Evolutionary conservation across 1,139 yeast genomes (phyloP).

Genomic region (Lodderomyces pseudojiufengensis): DNA sequence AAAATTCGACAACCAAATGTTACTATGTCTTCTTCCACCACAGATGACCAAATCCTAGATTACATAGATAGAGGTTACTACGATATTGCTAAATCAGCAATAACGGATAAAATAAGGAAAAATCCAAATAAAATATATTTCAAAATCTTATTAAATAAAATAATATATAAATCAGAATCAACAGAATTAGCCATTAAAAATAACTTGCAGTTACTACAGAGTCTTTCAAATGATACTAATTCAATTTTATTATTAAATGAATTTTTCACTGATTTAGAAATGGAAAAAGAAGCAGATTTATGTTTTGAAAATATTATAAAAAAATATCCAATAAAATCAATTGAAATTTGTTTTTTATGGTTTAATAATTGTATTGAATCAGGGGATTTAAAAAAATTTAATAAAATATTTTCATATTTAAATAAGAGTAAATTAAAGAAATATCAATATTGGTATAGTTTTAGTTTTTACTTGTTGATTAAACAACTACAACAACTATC

Average conservation of each 20-base stretch:
- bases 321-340: slow-evolving; percentile 45
- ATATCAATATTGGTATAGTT: slow-evolving; percentile 48
- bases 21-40: slow-evolving; percentile 5
- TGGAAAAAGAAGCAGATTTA: slow-evolving; percentile 32
- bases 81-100: slow-evolving; percentile 48
- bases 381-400: slow-evolving; percentile 39
- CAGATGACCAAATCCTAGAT: slow-evolving; percentile 23
- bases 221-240: slow-evolving; percentile 52
- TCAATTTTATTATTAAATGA: slow-evolving; percentile 46
- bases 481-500: slow-evolving; percentile 14
- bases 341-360: slow-evolving; percentile 44
- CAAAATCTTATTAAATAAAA: slow-evolving; percentile 47
- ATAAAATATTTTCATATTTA: slow-evolving; percentile 44
- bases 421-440: slow-evolving; percentile 27
- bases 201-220: slow-evolving; percentile 38
- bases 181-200: slow-evolving; percentile 39
- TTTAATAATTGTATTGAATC: slow-evolving; percentile 37
- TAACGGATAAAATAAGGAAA: slow-evolving; percentile 49
- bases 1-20: too few species aligned
- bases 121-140: slow-evolving; percentile 56
- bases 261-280: slow-evolving; percentile 34
- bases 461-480: slow-evolving; percentile 33
- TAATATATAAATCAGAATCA: slow-evolving; percentile 42
- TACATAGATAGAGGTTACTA: slow-evolving; percentile 56
- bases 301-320: slow-evolving; percentile 56